Base-by-base conservation (phyloP, 805 yeast species). In the Huiozyma naganishii region DNA sequence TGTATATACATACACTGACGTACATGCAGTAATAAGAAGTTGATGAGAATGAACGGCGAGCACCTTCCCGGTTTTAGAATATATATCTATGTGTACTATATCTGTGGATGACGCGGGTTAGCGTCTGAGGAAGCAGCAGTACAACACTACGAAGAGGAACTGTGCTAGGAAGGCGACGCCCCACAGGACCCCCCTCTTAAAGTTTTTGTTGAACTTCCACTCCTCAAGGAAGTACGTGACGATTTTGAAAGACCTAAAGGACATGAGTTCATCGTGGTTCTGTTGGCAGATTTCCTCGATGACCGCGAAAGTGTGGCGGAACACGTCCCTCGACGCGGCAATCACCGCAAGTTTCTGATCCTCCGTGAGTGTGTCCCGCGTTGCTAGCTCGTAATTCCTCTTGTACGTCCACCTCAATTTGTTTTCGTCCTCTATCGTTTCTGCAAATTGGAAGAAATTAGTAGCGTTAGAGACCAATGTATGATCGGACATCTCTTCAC, bases 381-480 rank as follows among this genome's bases (percentile, higher is more conserved):
- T 85, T 39, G 76, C 77, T 44, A 84, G 66, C 65, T 85, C 95
- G 62, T 80, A 85, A 52, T 81, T 83, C 52, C 82, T 72, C 66
- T 84, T 85, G 66, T 80, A 86, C 29, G 67, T 59, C 40, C 77
- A 63, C 58, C 92, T 73, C 50, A 85, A 72, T 44, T 71, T 68
- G 53, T 77, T 76, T 55, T 79, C 83, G 54, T 81, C 85, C 55
- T 83, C 83, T 6, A 36, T 40, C 11, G 35, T 35, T 40, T 71
- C 72, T 66, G 55, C 57, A 43, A 61, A 61, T 27, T 57, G 52
- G 46, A 57, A 85, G 55, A 85, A 77, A 57, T 82, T 79, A 1
- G 89, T 77, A 13, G 88, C 94, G 51, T 67, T 59, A 11, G 9
- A 8, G 11, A 30, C 33, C 9, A 11, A 8, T 29, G 76, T 72